These are phyloP conservation scores for Porogramme epimiltina DNA, from an alignment of 1,284 basidiomycete species.

Conservation along the genomic window DNA sequence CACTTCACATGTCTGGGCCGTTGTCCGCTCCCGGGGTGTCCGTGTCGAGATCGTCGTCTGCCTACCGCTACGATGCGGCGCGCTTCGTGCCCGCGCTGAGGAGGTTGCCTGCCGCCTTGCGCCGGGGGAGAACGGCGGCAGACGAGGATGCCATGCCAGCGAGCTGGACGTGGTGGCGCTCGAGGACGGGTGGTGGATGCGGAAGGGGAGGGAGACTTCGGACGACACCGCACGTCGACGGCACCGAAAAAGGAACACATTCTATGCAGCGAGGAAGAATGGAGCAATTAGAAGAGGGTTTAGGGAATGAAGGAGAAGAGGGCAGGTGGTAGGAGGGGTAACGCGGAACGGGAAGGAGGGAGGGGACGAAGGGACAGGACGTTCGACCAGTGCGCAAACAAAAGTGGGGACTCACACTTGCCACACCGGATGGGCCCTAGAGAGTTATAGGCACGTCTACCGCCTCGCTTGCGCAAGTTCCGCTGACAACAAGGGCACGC, in stretches of 20 bases:
- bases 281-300: neutral
- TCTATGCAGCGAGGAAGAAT: neutral
- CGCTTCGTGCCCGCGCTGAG: constrained; percentile 88
- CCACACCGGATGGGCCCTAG: too few species aligned
- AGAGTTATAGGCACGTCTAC: too few species aligned
- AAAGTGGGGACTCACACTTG: too few species aligned
- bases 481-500: neutral
- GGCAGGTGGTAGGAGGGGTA: neutral
- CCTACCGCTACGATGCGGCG: constrained; percentile 57
- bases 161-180: neutral
- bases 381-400: neutral
- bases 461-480: too few species aligned
- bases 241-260: neutral
- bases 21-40: constrained; percentile 53
- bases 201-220: neutral
- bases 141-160: constrained; percentile 34
- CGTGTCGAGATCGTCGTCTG: constrained; percentile 36
- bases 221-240: neutral
- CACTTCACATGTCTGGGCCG: constrained; percentile 80
- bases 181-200: neutral
- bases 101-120: constrained; percentile 67
- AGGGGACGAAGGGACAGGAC: neutral
- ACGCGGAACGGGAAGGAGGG: neutral
- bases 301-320: neutral
- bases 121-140: constrained; percentile 74